phyloP scores from a whole-genome alignment of 2,329 filamentous ascomycete species.

The Hymenoscyphus repandus region DNA sequence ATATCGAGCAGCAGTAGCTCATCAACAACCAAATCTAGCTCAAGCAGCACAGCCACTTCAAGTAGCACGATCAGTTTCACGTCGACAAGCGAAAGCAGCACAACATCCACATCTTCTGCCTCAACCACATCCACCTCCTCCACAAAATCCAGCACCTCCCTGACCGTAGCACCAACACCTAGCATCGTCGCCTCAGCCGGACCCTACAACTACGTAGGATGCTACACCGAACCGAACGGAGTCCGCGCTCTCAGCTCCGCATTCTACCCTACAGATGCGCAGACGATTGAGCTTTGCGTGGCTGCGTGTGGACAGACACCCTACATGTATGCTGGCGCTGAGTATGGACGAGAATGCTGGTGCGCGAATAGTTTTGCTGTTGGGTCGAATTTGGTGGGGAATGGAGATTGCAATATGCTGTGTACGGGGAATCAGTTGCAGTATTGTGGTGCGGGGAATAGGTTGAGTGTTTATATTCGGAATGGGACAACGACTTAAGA shows the following conservation, averaged over 20 bases:
- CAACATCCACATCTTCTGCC: slow-evolving; percentile 4
- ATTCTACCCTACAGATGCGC: slow-evolving; percentile 10
- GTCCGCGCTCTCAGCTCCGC: slow-evolving; percentile 13
- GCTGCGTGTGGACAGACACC: slow-evolving; percentile 12
- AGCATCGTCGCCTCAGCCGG: slow-evolving; percentile 18
- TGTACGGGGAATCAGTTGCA: slow-evolving; percentile 27
- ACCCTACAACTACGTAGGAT: slow-evolving; percentile 19
- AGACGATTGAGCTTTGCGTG: slow-evolving; percentile 17
- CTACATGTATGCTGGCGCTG: slow-evolving; percentile 38
- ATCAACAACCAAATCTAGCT: slow-evolving; percentile 4
- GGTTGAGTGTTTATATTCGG: slow-evolving; percentile 23
- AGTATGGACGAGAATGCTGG: slow-evolving; percentile 32
- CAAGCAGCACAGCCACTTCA: neutral
- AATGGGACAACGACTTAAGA: slow-evolving; percentile 6
- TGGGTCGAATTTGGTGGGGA: slow-evolving; percentile 9
- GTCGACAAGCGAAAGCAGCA: slow-evolving; percentile 2
- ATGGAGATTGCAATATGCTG: slow-evolving; percentile 19
- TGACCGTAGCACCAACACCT: slow-evolving; percentile 14
- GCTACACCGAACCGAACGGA: slow-evolving; percentile 18
- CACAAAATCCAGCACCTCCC: slow-evolving; percentile 2
- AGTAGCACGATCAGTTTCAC: neutral
- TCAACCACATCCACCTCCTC: slow-evolving; percentile 2
- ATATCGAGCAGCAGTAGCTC: slow-evolving; percentile 10
- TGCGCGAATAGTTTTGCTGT: slow-evolving; percentile 27
- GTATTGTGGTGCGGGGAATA: slow-evolving; percentile 30